These are phyloP conservation scores for Taiozyma sp. DNA, from an alignment of 1,139 yeast genomes.

Conservation along the genomic window DNA sequence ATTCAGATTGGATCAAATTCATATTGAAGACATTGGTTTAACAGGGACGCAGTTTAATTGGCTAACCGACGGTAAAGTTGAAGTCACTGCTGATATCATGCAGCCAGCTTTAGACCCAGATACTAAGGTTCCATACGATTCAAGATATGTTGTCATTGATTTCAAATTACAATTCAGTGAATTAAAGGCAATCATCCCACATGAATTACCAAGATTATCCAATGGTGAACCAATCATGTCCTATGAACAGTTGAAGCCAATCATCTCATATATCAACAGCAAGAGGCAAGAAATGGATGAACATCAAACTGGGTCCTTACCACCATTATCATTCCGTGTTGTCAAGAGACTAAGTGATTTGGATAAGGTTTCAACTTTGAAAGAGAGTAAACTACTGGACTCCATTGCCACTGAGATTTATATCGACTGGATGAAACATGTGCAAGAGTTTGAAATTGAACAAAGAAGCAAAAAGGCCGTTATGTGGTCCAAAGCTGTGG, in stretches of 20 bases:
- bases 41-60: slow-evolving; percentile 53
- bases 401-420: slow-evolving; percentile 53
- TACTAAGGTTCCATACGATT: slow-evolving; percentile 11
- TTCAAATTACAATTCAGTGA: slow-evolving; percentile 59
- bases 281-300: slow-evolving; percentile 24
- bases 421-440: slow-evolving; percentile 51
- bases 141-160: slow-evolving; percentile 60
- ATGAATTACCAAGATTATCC: slow-evolving; percentile 46
- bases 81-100: slow-evolving; percentile 65
- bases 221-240: slow-evolving; percentile 53
- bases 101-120: slow-evolving; percentile 44
- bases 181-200: slow-evolving; percentile 54
- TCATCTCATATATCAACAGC: slow-evolving; percentile 55
- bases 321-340: slow-evolving; percentile 38
- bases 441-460: slow-evolving; percentile 39
- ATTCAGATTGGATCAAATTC: slow-evolving; percentile 61
- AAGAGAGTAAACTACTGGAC: slow-evolving; percentile 49
- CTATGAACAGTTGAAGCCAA: slow-evolving; percentile 53
- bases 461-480: slow-evolving; percentile 45
- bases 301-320: slow-evolving; percentile 15
- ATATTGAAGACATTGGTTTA: slow-evolving; percentile 38
- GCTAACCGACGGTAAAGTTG: slow-evolving; percentile 68
- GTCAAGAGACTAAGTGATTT: slow-evolving; percentile 56
- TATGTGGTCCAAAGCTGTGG: slow-evolving; percentile 57
- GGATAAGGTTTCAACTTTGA: slow-evolving; percentile 40